Base-by-base conservation (phyloP, 495 filamentous ascomycete species). In the Neurospora sp. region DNA sequence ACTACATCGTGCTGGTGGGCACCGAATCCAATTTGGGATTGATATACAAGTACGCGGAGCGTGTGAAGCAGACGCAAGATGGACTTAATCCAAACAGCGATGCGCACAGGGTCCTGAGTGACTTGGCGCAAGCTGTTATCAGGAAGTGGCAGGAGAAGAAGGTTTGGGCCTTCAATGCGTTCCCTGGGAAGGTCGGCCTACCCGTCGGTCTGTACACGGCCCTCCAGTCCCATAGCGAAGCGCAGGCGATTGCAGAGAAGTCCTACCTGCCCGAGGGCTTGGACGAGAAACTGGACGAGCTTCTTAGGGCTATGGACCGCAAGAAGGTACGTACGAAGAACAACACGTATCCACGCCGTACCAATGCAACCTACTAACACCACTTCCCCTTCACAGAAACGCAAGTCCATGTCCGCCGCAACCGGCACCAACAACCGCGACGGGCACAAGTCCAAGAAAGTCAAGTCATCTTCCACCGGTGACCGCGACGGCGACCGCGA, bases 1-100 rank as follows among this genome's bases (percentile, higher is more conserved):
- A 94, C 81, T 99, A 98, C 79, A 83, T 98, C 45, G 88, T 85
- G 42, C 89, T 90, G 37, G 90, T 98, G 18, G 94, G 92, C 12
- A 96, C 90, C 38, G 90, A 93, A 75, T 89, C 92, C 22, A 98
- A 98, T 76, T 85, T 98, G 8, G 91, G 92, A 0, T 82, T 97
- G 73, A 94, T 99, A 72, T 96, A 90, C 84, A 93, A 97, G 80
- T 89, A 97, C 68, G 95, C 93, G 20, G 93, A 98, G 82, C 90
- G 94, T 9, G 90, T 97, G 69, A 99, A 99, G 82, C 91, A 94
- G 81, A 91, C 92, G 31, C 88, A 89, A 27, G 96, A 99, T 77
- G 91, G 87, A 31, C 87, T 98, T 68, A 85, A 85, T 45, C 85
- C 83, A 0, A 78, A 85, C 74, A 88, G 87, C 72, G 88, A 91